Conservation (phyloP, 176 grass and related monocot genomes). For the Cocos nucifera region DNA sequence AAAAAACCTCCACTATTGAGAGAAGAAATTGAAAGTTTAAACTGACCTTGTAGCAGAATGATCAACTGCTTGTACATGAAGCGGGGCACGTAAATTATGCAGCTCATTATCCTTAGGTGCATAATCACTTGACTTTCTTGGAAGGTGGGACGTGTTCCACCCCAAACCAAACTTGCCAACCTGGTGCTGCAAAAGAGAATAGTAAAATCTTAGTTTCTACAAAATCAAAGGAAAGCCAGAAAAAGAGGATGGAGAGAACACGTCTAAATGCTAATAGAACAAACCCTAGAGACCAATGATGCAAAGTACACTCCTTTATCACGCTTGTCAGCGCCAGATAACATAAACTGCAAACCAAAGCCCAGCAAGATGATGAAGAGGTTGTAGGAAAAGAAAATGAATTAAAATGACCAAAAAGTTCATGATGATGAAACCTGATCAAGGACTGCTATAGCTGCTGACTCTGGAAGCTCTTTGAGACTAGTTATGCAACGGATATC, state of each 20-base stretch:
- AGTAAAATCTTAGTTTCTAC: not conserved
- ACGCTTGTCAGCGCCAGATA: conserved; percentile 54
- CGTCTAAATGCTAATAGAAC: not conserved
- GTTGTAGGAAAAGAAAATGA: too few relatives aligned
- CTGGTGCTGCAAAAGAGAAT: conserved; percentile 44
- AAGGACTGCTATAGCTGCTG: conserved; percentile 67
- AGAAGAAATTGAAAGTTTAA: not conserved
- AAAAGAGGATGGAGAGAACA: not conserved
- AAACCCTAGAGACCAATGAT: conserved; percentile 75
- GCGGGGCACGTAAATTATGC: conserved; percentile 16
- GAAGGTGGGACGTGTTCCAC: conserved; percentile 8
- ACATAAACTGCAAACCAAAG: conserved; percentile 57
- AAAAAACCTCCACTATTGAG: too few relatives aligned
- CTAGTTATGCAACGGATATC: conserved; percentile 46
- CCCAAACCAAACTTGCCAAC: conserved; percentile 31
- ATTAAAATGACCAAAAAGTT: too few relatives aligned
- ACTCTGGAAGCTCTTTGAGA: conserved; percentile 50
- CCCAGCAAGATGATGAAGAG: not conserved
- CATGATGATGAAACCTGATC: conserved; percentile 45
- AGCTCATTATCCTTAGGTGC: conserved; percentile 26
- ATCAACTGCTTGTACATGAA: conserved; percentile 31
- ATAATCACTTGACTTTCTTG: conserved; percentile 27
- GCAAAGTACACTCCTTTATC: conserved; percentile 70
- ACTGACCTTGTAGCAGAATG: conserved; percentile 27
- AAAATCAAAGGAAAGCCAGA: not conserved